Evolutionary conservation across 1,284 basidiomycete species (phyloP), one percentile per base, ranked within the genome.

Genomic region (Leccinum pachyderme): DNA sequence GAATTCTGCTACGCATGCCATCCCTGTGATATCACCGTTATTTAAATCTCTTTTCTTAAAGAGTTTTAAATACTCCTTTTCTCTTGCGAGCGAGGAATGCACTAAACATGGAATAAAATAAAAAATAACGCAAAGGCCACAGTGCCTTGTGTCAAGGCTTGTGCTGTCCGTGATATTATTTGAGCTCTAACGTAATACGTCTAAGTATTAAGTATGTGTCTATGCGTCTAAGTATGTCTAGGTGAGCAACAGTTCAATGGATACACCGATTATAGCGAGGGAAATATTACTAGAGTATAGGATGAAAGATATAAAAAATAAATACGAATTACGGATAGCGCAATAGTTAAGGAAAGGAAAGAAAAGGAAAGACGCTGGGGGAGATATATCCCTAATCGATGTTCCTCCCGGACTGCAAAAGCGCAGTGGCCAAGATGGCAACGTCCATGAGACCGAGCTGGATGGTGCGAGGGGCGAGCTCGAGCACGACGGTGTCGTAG

Each of bases 371-470:
- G 9, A 37, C 7, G 35, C n/a, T 8, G 5, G 35, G 33, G n/a
- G 0, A 35, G 7, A 35, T n/a, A 8, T 35, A 7, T 8, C 35
- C 35, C 67, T 69, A 82, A 55, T 82, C 81, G 18, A 82, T 78
- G 61, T 71, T 75, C 48, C 73, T 75, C 32, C 81, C 80, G 32
- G 72, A 80, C 53, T 78, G 79, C 43, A 82, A 65, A 18, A 82
- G 66, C 13, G 77, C 55, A 1, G 77, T 72, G 0, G 77, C 80
- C 7, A 78, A 67, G n/a, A 82, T 61, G 37, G 72, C 62, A 22
- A 67, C 61, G 18, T 82, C 75, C 4, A 81, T 63, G 27, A 82
- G 69, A 6, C 73, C 75, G 9, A 77, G 67, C 52, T 79, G 73
- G 22, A 81, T 66, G 5, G 79, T 79, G 18, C 77, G 70, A 0